These are phyloP conservation scores for Colletotrichum camelliae DNA, from an alignment of 2,329 filamentous ascomycete species.

Conservation along the genomic window DNA sequence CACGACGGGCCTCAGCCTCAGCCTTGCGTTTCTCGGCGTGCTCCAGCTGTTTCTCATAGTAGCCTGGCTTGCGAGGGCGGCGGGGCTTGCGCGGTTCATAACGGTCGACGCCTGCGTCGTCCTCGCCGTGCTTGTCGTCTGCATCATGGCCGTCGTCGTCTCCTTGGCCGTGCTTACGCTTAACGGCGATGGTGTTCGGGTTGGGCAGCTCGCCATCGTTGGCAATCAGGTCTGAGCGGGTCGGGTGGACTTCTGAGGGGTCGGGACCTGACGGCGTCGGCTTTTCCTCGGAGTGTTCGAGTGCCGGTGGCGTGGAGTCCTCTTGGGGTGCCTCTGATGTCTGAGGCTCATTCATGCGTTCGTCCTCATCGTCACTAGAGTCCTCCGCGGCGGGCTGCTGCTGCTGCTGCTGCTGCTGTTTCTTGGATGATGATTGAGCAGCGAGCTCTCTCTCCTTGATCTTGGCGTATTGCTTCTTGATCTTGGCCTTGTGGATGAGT, in stretches of 20 bases:
- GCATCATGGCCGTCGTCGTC: neutral
- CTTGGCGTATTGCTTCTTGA: constrained; percentile 92
- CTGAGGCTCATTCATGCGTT: neutral
- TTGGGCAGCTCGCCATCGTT: constrained; percentile 27
- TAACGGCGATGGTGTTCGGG: constrained; percentile 22
- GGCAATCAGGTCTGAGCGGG: constrained; percentile 45
- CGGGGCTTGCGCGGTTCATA: constrained; percentile 23
- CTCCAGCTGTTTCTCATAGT: constrained; percentile 69
- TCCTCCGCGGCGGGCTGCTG: constrained; percentile 16
- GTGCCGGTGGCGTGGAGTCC: neutral
- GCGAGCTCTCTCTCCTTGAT: constrained; percentile 68
- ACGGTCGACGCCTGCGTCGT: constrained; percentile 11
- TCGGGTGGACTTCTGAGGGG: constrained; percentile 40
- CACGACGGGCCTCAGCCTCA: constrained; percentile 46
- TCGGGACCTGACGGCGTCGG: constrained; percentile 3
- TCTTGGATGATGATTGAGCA: constrained; percentile 19
- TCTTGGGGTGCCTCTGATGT: constrained; percentile 29
- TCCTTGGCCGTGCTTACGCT: constrained; percentile 5
- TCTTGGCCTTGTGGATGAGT: constrained; percentile 89
- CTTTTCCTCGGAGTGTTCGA: neutral
- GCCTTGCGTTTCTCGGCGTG: constrained; percentile 49
- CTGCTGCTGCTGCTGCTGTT: neutral
- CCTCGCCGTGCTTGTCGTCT: neutral
- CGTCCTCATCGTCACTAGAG: constrained; percentile 24
- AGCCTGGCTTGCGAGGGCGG: constrained; percentile 48